A percentile compares a stretch with the other conserved stretches of the same genome.
These are phyloP conservation scores for Xanthoparmelia taractica DNA, from an alignment of 495 filamentous ascomycete genomes.

Conservation along the genomic window DNA sequence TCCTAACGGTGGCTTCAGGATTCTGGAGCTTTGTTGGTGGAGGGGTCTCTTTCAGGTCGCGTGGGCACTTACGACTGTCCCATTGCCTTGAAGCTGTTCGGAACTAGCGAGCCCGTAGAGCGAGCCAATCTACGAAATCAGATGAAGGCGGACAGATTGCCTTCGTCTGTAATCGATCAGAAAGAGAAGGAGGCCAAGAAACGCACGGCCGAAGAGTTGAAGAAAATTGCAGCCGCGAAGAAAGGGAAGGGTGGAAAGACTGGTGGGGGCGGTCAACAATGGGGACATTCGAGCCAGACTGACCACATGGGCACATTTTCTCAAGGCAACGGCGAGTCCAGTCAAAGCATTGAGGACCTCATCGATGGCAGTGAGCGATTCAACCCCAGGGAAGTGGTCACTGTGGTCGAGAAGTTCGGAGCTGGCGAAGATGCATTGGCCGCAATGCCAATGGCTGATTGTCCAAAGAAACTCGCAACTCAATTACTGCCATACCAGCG, in stretches of 20 bases:
- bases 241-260: conserved; percentile 28
- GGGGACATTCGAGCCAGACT: conserved; percentile 7
- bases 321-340: conserved; percentile 26
- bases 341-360: conserved; percentile 51
- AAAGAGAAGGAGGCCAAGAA: conserved; percentile 46
- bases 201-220: conserved; percentile 36
- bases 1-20: conserved; percentile 38
- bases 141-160: conserved; percentile 57
- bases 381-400: conserved; percentile 58
- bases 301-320: conserved; percentile 21
- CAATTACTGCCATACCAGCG: conserved; percentile 75
- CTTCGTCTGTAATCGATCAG: conserved; percentile 38
- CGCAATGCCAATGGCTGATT: conserved; percentile 64
- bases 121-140: conserved; percentile 47
- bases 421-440: conserved; percentile 59
- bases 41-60: conserved; percentile 56
- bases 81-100: conserved; percentile 58
- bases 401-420: conserved; percentile 62
- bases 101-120: conserved; percentile 47
- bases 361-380: conserved; percentile 61
- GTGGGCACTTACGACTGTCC: conserved; percentile 65
- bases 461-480: conserved; percentile 56
- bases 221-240: conserved; percentile 32
- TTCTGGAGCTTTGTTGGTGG: conserved; percentile 46
- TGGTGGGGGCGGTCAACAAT: conserved; percentile 23